Evolutionary conservation across 169 alveolate genomes (phyloP), one percentile per base, ranked within the genome.

Genomic region (Plasmodium inui): DNA sequence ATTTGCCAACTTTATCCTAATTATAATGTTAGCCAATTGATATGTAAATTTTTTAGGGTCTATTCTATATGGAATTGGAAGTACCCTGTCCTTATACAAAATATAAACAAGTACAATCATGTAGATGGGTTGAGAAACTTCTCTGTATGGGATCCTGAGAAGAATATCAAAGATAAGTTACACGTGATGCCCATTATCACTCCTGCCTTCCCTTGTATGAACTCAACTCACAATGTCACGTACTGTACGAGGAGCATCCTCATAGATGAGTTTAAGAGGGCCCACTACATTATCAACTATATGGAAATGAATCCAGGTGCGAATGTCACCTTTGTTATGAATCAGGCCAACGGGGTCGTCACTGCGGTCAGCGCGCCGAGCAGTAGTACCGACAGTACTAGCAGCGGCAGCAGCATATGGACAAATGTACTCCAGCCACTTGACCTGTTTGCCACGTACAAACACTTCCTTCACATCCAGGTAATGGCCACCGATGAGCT

Each of bases 171-270:
- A 97, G 99, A 98, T 83, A 96, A 98, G 71, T 97, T 97, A 28
- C 99, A 98, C 84, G 96, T 98, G 50, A 98, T 99, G 98, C 99
- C 99, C 46, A 98, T 99, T 70, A 97, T 99, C 73, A 99, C 99
- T 4, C 99, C 99, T 1, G 99, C 99, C 2, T 98, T 97, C 92
- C 99, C 99, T 6, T 96, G 99, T 17, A 98, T 98, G 99, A 99
- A 99, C 93, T 97, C 99, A n/a, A 98, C 99, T 88, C 98, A 98
- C 89, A 98, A 98, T 94, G 99, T 99, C 32, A 98, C 99, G 8
- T 95, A 94, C 80, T 97, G 99, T 39, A 98, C 99, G 10, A 98
- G 97, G 96, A 95, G 98, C 73, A 98, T 98, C 34, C 95, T 99
- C 94, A 94, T 98, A 19, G 99, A 97, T 70, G 99, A 99, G 88